Conservation (phyloP, 805 yeast genomes). For the Danielia reshetovae region DNA sequence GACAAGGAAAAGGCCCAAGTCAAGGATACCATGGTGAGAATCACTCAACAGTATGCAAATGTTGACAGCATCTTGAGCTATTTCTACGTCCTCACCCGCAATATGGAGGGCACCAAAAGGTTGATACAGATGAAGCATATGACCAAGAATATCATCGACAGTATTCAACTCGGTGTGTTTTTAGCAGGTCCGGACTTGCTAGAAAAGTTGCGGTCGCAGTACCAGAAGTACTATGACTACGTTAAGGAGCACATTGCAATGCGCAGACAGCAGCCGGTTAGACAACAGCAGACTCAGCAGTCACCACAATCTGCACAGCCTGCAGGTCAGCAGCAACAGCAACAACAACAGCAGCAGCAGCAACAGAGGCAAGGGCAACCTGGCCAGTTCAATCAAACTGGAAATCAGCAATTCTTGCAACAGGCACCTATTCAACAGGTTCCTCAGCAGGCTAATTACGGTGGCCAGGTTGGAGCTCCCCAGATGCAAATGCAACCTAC, state of each 20-base stretch:
- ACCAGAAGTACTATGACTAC: conserved; percentile 69
- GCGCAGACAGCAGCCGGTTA: conserved; percentile 33
- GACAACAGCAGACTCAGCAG: conserved; percentile 27
- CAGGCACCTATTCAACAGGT: conserved; percentile 6
- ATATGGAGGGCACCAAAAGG: conserved; percentile 69
- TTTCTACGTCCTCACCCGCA: conserved; percentile 71
- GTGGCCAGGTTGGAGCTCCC: conserved; percentile 1
- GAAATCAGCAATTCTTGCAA: conserved; percentile 5
- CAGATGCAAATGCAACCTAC: conserved; percentile 7
- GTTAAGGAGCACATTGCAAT: conserved; percentile 59
- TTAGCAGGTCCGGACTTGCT: conserved; percentile 71
- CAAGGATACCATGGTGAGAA: conserved; percentile 48
- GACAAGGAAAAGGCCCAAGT: conserved; percentile 63
- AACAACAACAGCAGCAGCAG: conserved; percentile 6
- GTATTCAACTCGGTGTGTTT: conserved; percentile 58
- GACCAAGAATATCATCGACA: conserved; percentile 73
- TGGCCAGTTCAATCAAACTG: conserved; percentile 1
- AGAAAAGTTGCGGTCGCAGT: conserved; percentile 66
- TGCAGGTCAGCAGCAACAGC: conserved; percentile 10
- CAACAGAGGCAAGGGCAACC: conserved; percentile 4
- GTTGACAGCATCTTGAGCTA: conserved; percentile 77
- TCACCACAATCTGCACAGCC: too few relatives aligned
- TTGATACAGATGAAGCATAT: conserved; percentile 75
- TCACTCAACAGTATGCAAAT: conserved; percentile 59
- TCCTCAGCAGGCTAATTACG: background rate